Percentiles rank a stretch among this genome's conserved stretches.
Evolutionary conservation across 2,329 filamentous ascomycete genomes (phyloP).

Genomic region (Diaporthe citri): DNA sequence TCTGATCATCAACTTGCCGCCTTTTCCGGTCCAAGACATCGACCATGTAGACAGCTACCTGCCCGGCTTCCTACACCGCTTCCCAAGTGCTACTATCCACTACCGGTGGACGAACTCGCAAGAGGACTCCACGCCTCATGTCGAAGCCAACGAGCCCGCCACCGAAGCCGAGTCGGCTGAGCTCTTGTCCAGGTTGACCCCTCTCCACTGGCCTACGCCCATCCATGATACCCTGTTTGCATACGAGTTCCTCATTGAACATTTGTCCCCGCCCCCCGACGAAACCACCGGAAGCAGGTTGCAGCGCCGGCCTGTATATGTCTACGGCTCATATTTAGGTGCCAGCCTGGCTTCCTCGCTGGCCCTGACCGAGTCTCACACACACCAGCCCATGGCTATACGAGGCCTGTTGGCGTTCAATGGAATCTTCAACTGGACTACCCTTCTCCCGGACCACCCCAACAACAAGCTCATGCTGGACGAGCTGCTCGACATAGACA

Average conservation of each 20-base stretch:
- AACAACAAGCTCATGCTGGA: conserved; percentile 51
- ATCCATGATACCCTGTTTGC: conserved; percentile 68
- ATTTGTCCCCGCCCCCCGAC: conserved; percentile 54
- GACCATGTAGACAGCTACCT: conserved; percentile 46
- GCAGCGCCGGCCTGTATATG: conserved; percentile 56
- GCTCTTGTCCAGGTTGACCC: conserved; percentile 35
- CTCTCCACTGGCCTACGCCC: conserved; percentile 66
- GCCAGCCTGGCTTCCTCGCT: conserved; percentile 69
- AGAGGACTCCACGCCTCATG: too few species aligned
- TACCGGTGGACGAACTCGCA: conserved; percentile 65
- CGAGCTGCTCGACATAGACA: conserved; percentile 28
- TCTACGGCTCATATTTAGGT: conserved; percentile 71
- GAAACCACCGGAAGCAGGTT: background rate
- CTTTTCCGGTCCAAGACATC: conserved; percentile 53
- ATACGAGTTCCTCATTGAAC: conserved; percentile 64
- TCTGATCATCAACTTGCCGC: conserved; percentile 68
- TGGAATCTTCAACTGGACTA: conserved; percentile 75
- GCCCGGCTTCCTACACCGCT: conserved; percentile 56
- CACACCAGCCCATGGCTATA: conserved; percentile 59
- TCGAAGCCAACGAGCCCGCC: background rate
- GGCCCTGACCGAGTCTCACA: conserved; percentile 67
- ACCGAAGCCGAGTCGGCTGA: background rate
- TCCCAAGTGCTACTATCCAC: conserved; percentile 67
- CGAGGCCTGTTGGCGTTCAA: conserved; percentile 69
- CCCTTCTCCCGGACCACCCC: conserved; percentile 67